Percentiles rank a stretch among this genome's conserved stretches.
phyloP scores from a whole-genome alignment of 2,329 filamentous ascomycete species.

The Westerdykella sp. region DNA sequence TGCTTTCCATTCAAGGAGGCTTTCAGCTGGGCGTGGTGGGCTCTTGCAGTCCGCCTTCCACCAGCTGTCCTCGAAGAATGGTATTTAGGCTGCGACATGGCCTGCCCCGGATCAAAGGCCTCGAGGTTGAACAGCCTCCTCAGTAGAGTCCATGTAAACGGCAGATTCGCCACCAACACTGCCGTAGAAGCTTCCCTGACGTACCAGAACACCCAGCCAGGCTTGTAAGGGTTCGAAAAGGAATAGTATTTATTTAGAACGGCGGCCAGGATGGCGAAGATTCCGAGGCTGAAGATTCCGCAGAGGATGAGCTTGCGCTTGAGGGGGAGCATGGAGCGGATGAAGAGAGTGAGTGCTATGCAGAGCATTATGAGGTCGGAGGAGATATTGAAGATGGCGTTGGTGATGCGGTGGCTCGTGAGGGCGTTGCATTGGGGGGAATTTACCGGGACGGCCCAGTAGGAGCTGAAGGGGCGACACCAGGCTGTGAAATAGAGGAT shows the following conservation, averaged over 20 bases:
- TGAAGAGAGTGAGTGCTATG: slow-evolving; percentile 43
- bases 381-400: slow-evolving; percentile 40
- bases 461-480: slow-evolving; percentile 49
- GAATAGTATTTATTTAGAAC: slow-evolving; percentile 45
- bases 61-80: slow-evolving; percentile 24
- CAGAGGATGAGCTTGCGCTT: slow-evolving; percentile 51
- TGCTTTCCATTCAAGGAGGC: too few relatives aligned
- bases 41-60: slow-evolving; percentile 16
- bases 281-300: slow-evolving; percentile 52
- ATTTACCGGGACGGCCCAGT: slow-evolving; percentile 46
- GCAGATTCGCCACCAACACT: slow-evolving; percentile 46
- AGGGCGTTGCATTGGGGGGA: slow-evolving; percentile 32
- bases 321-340: slow-evolving; percentile 38
- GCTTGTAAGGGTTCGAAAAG: slow-evolving; percentile 19
- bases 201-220: slow-evolving; percentile 30
- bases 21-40: slow-evolving; percentile 5
- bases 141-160: slow-evolving; percentile 48
- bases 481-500: slow-evolving; percentile 48
- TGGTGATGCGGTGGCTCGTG: slow-evolving; percentile 35
- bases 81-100: slow-evolving; percentile 13
- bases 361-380: slow-evolving; percentile 43
- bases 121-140: slow-evolving; percentile 43
- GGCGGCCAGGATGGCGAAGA: slow-evolving; percentile 41
- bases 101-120: slow-evolving; percentile 21
- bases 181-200: slow-evolving; percentile 25